These are phyloP conservation scores for Papiliotrema nemorosa DNA, from an alignment of 1,284 basidiomycete species.

Conservation along the genomic window DNA sequence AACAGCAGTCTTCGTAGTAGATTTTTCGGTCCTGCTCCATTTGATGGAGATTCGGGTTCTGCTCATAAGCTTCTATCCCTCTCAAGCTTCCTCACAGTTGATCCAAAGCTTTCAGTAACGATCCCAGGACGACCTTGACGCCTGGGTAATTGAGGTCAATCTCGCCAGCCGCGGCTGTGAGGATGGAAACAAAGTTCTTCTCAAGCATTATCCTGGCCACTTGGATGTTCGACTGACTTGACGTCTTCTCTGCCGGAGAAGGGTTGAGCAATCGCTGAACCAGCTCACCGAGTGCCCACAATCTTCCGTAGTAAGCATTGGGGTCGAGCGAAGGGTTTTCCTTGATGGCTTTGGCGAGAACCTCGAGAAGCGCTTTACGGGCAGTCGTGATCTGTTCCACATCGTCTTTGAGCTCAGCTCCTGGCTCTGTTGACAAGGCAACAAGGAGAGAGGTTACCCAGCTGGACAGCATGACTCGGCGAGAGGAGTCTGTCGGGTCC, in stretches of 20 bases:
- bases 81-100: constrained; percentile 61
- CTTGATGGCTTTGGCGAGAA: constrained; percentile 79
- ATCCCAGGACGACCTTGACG: constrained; percentile 76
- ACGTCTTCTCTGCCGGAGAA: constrained; percentile 55
- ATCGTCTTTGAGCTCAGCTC: constrained; percentile 69
- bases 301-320: constrained; percentile 79
- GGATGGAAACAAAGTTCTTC: constrained; percentile 87
- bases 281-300: constrained; percentile 82
- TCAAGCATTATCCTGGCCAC: constrained; percentile 98
- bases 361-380: constrained; percentile 86
- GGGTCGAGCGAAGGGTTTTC: constrained; percentile 62
- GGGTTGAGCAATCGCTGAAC: constrained; percentile 83
- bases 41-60: constrained; percentile 96
- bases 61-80: constrained; percentile 3
- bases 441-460: constrained; percentile 92
- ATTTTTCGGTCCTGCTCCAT: constrained; percentile 80
- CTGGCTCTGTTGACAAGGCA: constrained; percentile 82
- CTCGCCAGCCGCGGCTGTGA: constrained; percentile 86
- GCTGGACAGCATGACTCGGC: constrained; percentile 57
- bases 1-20: constrained; percentile 59
- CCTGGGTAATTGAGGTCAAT: constrained; percentile 95
- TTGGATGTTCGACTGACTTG: constrained; percentile 80
- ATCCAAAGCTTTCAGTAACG: constrained; percentile 84
- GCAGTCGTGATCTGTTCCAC: constrained; percentile 74
- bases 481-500: constrained; percentile 31